Evolutionary conservation across 1,284 basidiomycete genomes (phyloP).

Genomic region (Mycena citricolor): DNA sequence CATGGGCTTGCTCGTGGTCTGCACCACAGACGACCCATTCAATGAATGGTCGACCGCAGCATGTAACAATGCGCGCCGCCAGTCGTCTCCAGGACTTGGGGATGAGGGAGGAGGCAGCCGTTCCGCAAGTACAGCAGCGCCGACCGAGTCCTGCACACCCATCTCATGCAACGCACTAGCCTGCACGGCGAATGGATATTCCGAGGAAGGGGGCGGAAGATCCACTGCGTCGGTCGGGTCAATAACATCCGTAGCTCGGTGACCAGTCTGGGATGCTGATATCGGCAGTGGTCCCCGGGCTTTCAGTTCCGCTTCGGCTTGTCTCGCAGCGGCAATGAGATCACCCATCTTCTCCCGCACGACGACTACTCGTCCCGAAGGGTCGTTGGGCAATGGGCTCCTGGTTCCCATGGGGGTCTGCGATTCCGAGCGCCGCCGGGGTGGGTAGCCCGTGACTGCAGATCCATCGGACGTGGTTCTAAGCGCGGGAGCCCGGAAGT

Average conservation of each 20-base stretch:
- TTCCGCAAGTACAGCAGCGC: conserved; percentile 70
- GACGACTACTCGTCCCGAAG: conserved; percentile 65
- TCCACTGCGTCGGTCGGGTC: conserved; percentile 82
- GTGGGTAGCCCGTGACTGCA: conserved; percentile 41
- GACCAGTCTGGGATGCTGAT: too few species aligned
- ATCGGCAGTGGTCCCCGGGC: too few species aligned
- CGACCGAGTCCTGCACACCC: conserved; percentile 67
- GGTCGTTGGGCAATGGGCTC: conserved; percentile 34
- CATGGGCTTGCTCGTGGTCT: conserved; percentile 2
- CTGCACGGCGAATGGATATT: conserved; percentile 72
- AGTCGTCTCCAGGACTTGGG: conserved; percentile 61
- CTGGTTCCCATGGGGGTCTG: too few species aligned
- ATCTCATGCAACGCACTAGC: conserved; percentile 67
- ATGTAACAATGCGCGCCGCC: conserved; percentile 69
- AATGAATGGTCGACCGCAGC: conserved; percentile 75
- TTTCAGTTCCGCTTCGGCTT: conserved; percentile 70
- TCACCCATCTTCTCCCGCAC: conserved; percentile 77
- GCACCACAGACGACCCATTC: conserved; percentile 41
- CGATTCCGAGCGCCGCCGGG: conserved; percentile 39
- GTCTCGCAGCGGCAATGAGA: conserved; percentile 62
- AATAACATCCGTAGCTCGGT: conserved; percentile 48
- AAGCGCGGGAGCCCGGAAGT: conserved; percentile 46
- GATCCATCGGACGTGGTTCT: conserved; percentile 65
- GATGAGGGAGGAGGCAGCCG: conserved; percentile 65
- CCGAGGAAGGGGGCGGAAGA: conserved; percentile 60